A percentile compares a stretch with the other conserved stretches of the same genome.
These are phyloP conservation scores for Brassica rapa DNA, from an alignment of 345 rosid species.

Conservation along the genomic window DNA sequence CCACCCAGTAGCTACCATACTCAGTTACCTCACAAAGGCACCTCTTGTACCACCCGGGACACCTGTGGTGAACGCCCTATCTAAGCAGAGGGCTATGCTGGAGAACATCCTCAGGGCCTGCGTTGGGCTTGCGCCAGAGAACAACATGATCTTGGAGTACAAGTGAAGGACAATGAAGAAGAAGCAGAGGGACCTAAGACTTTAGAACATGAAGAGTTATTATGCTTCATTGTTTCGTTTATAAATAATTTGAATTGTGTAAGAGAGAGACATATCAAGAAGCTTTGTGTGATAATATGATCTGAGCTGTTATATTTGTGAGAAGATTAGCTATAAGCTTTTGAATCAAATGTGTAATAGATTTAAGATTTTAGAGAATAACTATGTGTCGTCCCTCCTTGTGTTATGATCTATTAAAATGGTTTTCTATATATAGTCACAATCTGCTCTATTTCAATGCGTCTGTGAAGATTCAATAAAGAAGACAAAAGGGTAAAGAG, in stretches of 20 bases:
- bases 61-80: slow-evolving; percentile 91
- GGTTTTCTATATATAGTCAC: background rate
- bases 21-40: slow-evolving; percentile 96
- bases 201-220: slow-evolving; percentile 20
- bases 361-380: background rate
- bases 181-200: slow-evolving; percentile 20
- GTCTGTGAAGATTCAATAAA: background rate
- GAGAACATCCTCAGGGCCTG: slow-evolving; percentile 97
- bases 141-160: slow-evolving; percentile 98
- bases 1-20: slow-evolving; percentile 98
- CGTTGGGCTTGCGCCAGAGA: slow-evolving; percentile 91
- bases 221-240: slow-evolving; percentile 8
- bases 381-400: slow-evolving; percentile 17
- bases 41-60: slow-evolving; percentile 93
- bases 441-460: too few species aligned
- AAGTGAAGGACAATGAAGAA: slow-evolving; percentile 45
- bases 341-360: slow-evolving; percentile 20
- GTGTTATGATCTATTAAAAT: slow-evolving; percentile 18
- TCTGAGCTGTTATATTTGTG: background rate
- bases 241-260: slow-evolving; percentile 1
- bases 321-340: slow-evolving; percentile 19
- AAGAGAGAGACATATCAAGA: background rate
- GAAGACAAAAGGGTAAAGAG: too few species aligned
- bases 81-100: slow-evolving; percentile 97
- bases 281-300: slow-evolving; percentile 4